Conservation (phyloP, 73 alveolate species). For the Paramecium caudatum region DNA sequence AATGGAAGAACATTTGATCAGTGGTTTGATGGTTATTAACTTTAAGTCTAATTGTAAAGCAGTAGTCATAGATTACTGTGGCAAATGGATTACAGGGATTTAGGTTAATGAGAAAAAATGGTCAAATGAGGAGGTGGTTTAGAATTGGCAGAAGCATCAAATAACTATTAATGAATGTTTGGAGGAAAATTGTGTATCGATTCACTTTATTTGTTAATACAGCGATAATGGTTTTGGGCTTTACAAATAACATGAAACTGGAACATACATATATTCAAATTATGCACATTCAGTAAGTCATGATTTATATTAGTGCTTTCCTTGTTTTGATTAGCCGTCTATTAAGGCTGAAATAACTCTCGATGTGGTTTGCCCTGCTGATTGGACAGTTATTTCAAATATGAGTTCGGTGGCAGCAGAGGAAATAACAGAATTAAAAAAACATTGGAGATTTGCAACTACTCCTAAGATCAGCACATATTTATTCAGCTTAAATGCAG, state of each 20-base stretch:
- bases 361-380: constrained; percentile 73
- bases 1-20: neutral
- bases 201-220: neutral
- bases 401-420: constrained; percentile 65
- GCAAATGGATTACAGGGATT: neutral
- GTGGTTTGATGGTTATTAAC: neutral
- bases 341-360: constrained; percentile 88
- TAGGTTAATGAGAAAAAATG: neutral
- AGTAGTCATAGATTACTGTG: neutral
- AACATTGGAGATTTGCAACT: constrained; percentile 81
- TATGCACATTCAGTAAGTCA: constrained; percentile 33
- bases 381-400: constrained; percentile 85
- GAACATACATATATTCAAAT: constrained; percentile 4
- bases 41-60: neutral
- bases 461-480: constrained; percentile 93
- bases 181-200: constrained; percentile 14
- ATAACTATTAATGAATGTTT: neutral
- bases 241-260: neutral
- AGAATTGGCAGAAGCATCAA: constrained; percentile 22
- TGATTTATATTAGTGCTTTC: constrained; percentile 72
- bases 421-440: constrained; percentile 76
- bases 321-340: constrained; percentile 95
- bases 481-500: constrained; percentile 86
- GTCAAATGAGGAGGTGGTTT: neutral
- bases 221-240: neutral